Evolutionary conservation across 371 early-diverging fungal genomes (phyloP), one percentile per base, ranked within the genome.

Genomic region (Zychaea mexicana): DNA sequence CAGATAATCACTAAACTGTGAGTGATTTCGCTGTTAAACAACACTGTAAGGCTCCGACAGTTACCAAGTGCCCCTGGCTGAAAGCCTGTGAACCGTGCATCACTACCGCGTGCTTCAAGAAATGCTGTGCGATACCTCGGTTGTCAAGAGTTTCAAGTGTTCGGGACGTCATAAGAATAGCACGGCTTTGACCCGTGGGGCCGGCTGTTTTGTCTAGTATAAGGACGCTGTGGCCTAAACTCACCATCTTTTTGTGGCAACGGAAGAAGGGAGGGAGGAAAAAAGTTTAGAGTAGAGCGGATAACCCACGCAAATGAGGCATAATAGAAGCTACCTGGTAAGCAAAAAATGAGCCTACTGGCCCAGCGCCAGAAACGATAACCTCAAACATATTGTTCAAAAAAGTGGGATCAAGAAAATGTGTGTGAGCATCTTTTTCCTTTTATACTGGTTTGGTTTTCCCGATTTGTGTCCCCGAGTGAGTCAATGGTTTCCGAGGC

Each of bases 311-410:
- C n/a, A n/a, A n/a, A n/a, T n/a, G n/a, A n/a, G n/a, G n/a, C n/a
- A n/a, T n/a, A n/a, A n/a, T n/a, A n/a, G n/a, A n/a, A n/a, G n/a
- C n/a, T 59, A 65, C 65, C 65, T 65, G 62, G 30, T 78, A 78
- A 4, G 77, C 71, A 62, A 78, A 70, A 24, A 70, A 81, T 0
- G 73, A 63, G n/a, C 82, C 82, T 13, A 75, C 76, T 4, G 82
- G 82, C 6, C 82, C 82, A 31, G 79, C 78, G 27, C 82, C 82
- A 66, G 68, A 67, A 38, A 81, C 65, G 33, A 81, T 24, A 26
- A 76, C 62, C 49, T 81, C 82, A 31, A 32, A 52, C 27, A 53
- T 61, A 28, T 21, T 33, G n/a, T n/a, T n/a, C n/a, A n/a, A n/a
- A n/a, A n/a, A n/a, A n/a, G n/a, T n/a, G n/a, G n/a, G n/a, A n/a